Base-by-base conservation (phyloP, 1,284 basidiomycete genomes). In the Ceratobasidium sp. region DNA sequence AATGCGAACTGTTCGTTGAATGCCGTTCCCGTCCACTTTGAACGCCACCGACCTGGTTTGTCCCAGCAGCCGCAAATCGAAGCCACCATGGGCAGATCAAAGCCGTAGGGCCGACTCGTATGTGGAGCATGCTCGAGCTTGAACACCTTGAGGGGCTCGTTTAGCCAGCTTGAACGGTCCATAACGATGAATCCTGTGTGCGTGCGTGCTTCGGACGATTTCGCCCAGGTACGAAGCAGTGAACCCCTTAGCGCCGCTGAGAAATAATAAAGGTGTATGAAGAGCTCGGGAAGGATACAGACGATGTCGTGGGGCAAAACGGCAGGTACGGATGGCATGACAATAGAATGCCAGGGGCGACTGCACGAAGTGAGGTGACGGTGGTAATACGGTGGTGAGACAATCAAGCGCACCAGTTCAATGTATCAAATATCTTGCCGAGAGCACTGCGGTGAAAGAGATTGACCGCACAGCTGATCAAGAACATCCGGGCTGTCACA, bases 51-150 rank as follows among this genome's bases (percentile, higher is more conserved):
- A 3, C 25, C n/a, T 5, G 25, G 1, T 45, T 47, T 20, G 29
- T 34, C 57, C 62, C 62, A 65, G 27, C 62, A 65, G 35, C 62
- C 62, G 50, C 64, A 68, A 15, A 68, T 7, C 1, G 52, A 47
- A 1, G 35, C 35, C 4, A 35, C 2, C 29, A 68, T 55, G 15
- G 64, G 64, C 13, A 68, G 40, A 2, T 55, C 38, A 29, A 56
- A 17, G 1, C 52, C 53, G 22, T 42, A 47, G 3, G 64, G 64
- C 3, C 64, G 38, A 45, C 25, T 55, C 1, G 5, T 35, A 10
- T 47, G 12, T 22, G 52, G 38, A 4, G 52, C 64, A 25, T 55
- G 40, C 42, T 68, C 52, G 25, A 55, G 12, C 20, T 25, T 25
- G 2, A n/a, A 32, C 10, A 55, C 52, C 13, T 22, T 31, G 10